Conservation (phyloP, 1,284 basidiomycete genomes). For the Puccinia horiana region DNA sequence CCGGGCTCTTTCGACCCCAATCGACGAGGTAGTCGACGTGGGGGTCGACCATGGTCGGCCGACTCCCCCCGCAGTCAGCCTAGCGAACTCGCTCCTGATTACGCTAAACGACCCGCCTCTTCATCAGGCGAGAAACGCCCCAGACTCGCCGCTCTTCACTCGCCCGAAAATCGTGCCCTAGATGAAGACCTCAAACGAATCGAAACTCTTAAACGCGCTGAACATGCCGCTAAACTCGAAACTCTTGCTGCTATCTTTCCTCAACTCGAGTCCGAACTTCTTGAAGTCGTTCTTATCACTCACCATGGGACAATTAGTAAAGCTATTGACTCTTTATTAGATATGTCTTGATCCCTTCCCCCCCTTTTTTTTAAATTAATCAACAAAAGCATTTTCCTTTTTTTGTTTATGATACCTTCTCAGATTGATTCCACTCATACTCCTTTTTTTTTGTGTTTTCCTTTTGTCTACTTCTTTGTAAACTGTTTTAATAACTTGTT, state of each 20-base stretch:
- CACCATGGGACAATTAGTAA: constrained; percentile 30
- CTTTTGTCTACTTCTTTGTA: too few species aligned
- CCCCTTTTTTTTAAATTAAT: constrained; percentile 12
- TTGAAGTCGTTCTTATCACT: constrained; percentile 42
- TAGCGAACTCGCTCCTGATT: background rate
- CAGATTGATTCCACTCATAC: too few species aligned
- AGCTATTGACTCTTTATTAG: constrained; percentile 41
- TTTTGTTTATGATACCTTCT: too few species aligned
- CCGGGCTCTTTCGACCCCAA: background rate
- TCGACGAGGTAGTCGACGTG: background rate
- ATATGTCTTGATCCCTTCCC: constrained; percentile 22
- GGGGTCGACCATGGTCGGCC: background rate
- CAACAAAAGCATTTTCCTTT: too few species aligned
- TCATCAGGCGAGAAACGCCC: background rate
- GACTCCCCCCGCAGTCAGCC: background rate
- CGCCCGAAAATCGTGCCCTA: background rate
- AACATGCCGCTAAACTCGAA: constrained; percentile 34
- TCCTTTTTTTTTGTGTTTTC: too few species aligned
- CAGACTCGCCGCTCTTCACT: background rate
- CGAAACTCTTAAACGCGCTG: constrained; percentile 38
- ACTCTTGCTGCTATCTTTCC: constrained; percentile 30
- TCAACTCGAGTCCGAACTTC: constrained; percentile 23
- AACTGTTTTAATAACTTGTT: too few species aligned
- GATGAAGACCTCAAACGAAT: background rate
- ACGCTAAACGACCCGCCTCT: background rate